Evolutionary conservation across 768 basidiomycete genomes (phyloP), one percentile per base, ranked within the genome.

Genomic region (Lactifluus rugatus): DNA sequence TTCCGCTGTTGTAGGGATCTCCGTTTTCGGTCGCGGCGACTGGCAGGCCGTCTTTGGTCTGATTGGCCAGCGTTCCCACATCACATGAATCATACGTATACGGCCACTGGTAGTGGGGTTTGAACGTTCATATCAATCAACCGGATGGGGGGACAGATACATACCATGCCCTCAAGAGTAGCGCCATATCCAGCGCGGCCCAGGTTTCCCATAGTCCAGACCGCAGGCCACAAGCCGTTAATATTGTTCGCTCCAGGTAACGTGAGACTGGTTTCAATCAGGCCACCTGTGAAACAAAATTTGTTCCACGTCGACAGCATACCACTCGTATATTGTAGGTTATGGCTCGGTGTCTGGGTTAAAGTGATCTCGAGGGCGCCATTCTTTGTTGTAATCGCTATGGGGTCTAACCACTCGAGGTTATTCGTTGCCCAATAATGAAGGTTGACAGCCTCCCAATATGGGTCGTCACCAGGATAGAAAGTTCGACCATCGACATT

Each of bases 211-310:
- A 89, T 84, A 1, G 83, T 75, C 86, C 87, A 87, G 3, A 89
- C 72, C 50, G 87, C 87, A 48, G 89, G 89, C 89, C 89, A 91
- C 3, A 91, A 69, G 57, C 78, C 80, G 23, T 64, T 72, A 34
- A 91, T 72, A 61, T 83, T 82, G 64, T 76, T 80, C 9, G 72
- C 67, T 0, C 89, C 89, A 8, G 89, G 89, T 48, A 92, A 72
- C 26, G 73, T 75, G n/a, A 87, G 82, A 36, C 81, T 79, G 2
- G 78, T 72, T 63, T 89, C 83, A 52, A 93, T 74, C 57, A 89
- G 75, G 41, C 93, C 93, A 37, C 89, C 91, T 31, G 90, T 90
- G 72, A 95, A 93, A 73, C 91, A 97, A 62, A 98, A 89, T 71
- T 95, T 93, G 72, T 96, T 96, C 89, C 63, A 64, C 14, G 63